Evolutionary conservation across 2,329 filamentous ascomycete species (phyloP).

Genomic region (Trichoderma oligosporum): DNA sequence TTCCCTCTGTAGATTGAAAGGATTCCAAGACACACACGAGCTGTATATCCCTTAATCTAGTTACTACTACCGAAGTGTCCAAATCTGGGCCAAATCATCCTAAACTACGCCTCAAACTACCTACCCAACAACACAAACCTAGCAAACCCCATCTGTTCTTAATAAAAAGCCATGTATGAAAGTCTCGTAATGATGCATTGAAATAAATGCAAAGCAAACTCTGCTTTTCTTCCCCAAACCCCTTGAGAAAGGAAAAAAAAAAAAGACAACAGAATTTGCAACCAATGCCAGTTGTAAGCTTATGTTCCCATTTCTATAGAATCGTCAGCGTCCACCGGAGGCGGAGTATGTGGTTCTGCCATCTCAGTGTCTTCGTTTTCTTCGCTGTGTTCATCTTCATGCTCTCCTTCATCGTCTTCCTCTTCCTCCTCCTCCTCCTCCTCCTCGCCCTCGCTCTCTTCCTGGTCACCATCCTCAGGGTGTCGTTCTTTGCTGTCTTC

Average conservation of each 20-base stretch:
- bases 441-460: conserved; percentile 22
- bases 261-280: not conserved
- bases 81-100: not conserved
- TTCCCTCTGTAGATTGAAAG: too few species aligned
- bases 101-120: not conserved
- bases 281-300: not conserved
- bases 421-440: conserved; percentile 25
- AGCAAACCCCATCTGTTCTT: not conserved
- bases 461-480: conserved; percentile 4
- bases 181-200: not conserved
- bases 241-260: not conserved
- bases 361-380: conserved; percentile 19
- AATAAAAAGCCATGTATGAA: not conserved
- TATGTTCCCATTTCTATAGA: conserved; percentile 17
- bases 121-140: not conserved
- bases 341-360: conserved; percentile 11
- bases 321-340: not conserved
- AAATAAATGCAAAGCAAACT: not conserved
- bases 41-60: not conserved
- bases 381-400: conserved; percentile 16
- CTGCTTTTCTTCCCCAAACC: not conserved
- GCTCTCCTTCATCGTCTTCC: conserved; percentile 25
- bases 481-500: conserved; percentile 19
- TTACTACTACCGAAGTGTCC: not conserved
- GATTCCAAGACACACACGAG: not conserved